Conservation (phyloP, 1,284 basidiomycete species). For the Ganoderma boninense region DNA sequence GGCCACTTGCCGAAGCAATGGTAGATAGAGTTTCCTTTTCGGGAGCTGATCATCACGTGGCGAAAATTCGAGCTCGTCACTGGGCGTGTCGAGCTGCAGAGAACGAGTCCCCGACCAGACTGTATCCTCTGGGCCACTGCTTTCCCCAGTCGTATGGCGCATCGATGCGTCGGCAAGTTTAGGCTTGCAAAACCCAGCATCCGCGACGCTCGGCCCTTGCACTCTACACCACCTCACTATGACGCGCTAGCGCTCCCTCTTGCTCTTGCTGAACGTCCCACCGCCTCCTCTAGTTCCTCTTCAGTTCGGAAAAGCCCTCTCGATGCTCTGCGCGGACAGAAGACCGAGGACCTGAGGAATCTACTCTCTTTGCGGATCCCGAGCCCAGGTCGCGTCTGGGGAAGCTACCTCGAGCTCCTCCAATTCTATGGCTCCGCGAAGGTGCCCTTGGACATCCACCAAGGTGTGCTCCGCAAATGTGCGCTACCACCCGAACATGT, state of each 20-base stretch:
- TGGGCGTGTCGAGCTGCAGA: slow-evolving; percentile 10
- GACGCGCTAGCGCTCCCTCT: slow-evolving; percentile 24
- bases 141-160: slow-evolving; percentile 27
- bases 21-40: background rate
- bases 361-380: slow-evolving; percentile 41
- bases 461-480: slow-evolving; percentile 70
- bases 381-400: slow-evolving; percentile 63
- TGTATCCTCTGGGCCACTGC: background rate
- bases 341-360: slow-evolving; percentile 43
- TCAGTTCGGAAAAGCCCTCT: slow-evolving; percentile 9
- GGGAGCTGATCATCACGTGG: slow-evolving; percentile 24
- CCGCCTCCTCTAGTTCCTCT: slow-evolving; percentile 21
- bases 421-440: slow-evolving; percentile 52
- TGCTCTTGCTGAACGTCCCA: slow-evolving; percentile 14
- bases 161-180: slow-evolving; percentile 31
- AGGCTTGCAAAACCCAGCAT: slow-evolving; percentile 26
- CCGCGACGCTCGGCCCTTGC: slow-evolving; percentile 21
- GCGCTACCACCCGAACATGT: slow-evolving; percentile 55
- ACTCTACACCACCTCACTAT: slow-evolving; percentile 15
- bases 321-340: slow-evolving; percentile 33
- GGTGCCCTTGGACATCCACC: slow-evolving; percentile 71
- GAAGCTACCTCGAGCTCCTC: slow-evolving; percentile 63
- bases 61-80: slow-evolving; percentile 26
- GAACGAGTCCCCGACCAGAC: slow-evolving; percentile 6
- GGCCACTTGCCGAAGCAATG: background rate